A percentile compares a stretch with the other conserved stretches of the same genome.
Evolutionary conservation across 345 rosid genomes (phyloP).

Genomic region (Geranium rotundifolium): DNA sequence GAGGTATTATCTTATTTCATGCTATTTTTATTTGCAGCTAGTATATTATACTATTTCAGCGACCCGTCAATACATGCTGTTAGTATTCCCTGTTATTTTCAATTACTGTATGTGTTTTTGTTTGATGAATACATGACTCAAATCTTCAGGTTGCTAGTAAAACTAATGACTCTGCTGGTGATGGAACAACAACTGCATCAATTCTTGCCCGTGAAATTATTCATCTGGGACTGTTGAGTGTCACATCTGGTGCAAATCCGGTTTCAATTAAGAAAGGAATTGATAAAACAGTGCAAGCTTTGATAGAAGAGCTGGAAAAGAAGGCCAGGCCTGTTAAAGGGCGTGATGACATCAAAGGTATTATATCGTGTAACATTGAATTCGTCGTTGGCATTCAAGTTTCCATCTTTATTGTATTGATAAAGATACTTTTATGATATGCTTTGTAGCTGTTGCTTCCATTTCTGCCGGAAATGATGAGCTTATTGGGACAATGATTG

Average conservation of each 20-base stretch:
- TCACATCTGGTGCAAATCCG: constrained; percentile 95
- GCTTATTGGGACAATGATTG: constrained; percentile 85
- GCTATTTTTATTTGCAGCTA: too few relatives aligned
- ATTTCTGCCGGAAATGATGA: constrained; percentile 98
- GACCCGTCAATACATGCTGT: too few relatives aligned
- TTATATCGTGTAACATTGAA: background rate
- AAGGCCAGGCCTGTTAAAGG: constrained; percentile 77
- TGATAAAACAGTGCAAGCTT: constrained; percentile 66
- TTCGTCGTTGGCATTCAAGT: background rate
- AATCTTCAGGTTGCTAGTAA: constrained; percentile 78
- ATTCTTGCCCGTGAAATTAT: constrained; percentile 90
- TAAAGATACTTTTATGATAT: too few relatives aligned
- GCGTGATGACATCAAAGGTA: constrained; percentile 83
- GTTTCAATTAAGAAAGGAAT: constrained; percentile 85
- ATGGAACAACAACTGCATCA: constrained; percentile 95
- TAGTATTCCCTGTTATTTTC: background rate
- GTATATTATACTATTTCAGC: too few relatives aligned
- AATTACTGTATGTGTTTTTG: background rate
- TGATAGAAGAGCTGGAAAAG: constrained; percentile 80
- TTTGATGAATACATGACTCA: background rate
- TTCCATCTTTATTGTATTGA: too few relatives aligned
- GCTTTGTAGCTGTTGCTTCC: constrained; percentile 59
- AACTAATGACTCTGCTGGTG: constrained; percentile 97
- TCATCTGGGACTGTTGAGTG: constrained; percentile 68
- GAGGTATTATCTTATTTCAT: constrained; percentile 43